Base-by-base conservation (phyloP, 345 rosid genomes). In the Garcia nutans region DNA sequence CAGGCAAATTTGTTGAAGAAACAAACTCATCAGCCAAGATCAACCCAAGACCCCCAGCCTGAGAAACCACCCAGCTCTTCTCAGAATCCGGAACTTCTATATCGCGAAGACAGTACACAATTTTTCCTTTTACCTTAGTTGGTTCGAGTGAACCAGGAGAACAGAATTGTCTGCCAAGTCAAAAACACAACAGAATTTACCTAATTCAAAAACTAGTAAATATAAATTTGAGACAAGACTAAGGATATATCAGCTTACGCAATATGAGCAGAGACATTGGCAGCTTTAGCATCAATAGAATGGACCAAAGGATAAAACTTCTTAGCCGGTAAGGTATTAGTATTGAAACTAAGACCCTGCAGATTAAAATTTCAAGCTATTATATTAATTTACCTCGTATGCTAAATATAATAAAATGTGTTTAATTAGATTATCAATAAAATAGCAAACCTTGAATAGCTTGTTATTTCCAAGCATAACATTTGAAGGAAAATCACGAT, bases 31-130 rank as follows among this genome's bases (percentile, higher is more conserved):
- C n/a, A 9, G 74, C 79, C 12, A 80, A 68, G 16, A 80, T 72
- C 76, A 76, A 20, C 12, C 76, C 83, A 33, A 67, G 45, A 4
- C 75, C 83, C 47, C 83, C 79, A 12, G 83, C 76, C 6, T 56
- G 26, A 7, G 62, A 22, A 58, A 69, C 79, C 9, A 10, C 70
- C n/a, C 20, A 65, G 68, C 76, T 60, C 33, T 66, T 76, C 33
- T 75, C 61, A 1, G 71, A 5, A 13, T 11, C 28, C 8, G 28
- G 10, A 7, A 1, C 13, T 0, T 0, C 0, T 6, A 52, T 4
- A 17, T 54, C 74, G 0, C 73, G 47, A 44, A 31, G 20, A 59
- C 82, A 79, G 12, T 70, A 54, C 54, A 79, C 76, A 22, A 71
- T 70, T 16, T 70, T 79, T 10, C 78, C 82, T 45, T 41, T 52